Base-by-base conservation (phyloP, 345 rosid genomes). In the Stellera chamaejasme region DNA sequence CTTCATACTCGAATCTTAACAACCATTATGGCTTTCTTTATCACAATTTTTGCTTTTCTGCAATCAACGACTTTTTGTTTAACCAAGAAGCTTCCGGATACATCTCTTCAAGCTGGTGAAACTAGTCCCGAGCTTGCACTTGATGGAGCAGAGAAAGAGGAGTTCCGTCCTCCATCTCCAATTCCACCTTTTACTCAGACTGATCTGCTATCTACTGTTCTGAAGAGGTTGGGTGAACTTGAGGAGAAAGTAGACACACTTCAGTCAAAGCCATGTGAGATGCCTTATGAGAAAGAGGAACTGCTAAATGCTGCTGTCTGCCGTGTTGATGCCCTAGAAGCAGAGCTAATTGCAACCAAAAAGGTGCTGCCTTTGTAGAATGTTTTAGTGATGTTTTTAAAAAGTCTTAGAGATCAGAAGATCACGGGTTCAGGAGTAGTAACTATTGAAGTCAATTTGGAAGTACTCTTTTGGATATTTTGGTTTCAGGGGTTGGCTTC, bases 251-350 rank as follows among this genome's bases (percentile, higher is more conserved):
- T 90, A n/a, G 80, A 69, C 61, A 82, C 80, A 23, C 87, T 94
- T 54, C 91, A 82, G 72, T 71, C 90, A 49, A 94, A 90, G 70
- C 99, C 99, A 55, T 79, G 82, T 41, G 95, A 80, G 79, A 94
- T 94, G 99, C 99, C 99, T 61, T 83, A 48, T 13, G 97, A 94
- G 81, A 94, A 94, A 79, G 99, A 71, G 77, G 99, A 94, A 66
- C 65, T 94, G 71, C 79, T 94, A 61, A 85, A 85, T 65, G 99
- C 97, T 54, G 97, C 97, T 52, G 96, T 94, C 50, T 94, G 93
- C 61, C 96, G 97, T 11, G 97, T 94, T 62, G 99, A 94, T 56
- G 97, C 93, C 23, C 75, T 94, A 45, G 99, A 94, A 79, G 99
- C 99, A 2, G 99, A 94, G 77, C 84, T 94, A 56, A 94, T 94